A percentile compares a stretch with the other conserved stretches of the same genome.
These are phyloP conservation scores for Emericellopsis terricola DNA, from an alignment of 495 filamentous ascomycete genomes.

Conservation along the genomic window DNA sequence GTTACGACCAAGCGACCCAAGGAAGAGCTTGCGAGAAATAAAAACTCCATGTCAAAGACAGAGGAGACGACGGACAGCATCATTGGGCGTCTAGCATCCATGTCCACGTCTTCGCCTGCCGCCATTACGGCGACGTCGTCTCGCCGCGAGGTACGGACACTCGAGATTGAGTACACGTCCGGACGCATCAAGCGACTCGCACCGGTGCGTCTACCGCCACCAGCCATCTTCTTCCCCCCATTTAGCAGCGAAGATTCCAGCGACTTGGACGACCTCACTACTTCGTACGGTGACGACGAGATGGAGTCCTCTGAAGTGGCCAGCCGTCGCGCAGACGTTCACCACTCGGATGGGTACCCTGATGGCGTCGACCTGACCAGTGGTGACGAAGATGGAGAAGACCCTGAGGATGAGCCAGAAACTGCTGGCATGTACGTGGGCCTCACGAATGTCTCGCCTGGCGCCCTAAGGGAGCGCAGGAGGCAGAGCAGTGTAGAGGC, in stretches of 20 bases:
- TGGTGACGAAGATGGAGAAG: constrained; percentile 10
- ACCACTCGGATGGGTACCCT: constrained; percentile 9
- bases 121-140: constrained; percentile 1
- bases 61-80: constrained; percentile 17
- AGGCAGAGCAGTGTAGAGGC: not conserved
- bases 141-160: not conserved
- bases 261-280: constrained; percentile 14
- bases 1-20: constrained; percentile 30
- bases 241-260: constrained; percentile 13
- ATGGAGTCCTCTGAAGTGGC: constrained; percentile 7
- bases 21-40: too few relatives aligned
- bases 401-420: constrained; percentile 5
- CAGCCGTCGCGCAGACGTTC: constrained; percentile 13
- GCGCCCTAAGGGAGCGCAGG: constrained; percentile 3
- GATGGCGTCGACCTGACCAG: constrained; percentile 5
- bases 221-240: constrained; percentile 19
- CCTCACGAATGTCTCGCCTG: not conserved
- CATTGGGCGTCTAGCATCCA: constrained; percentile 14
- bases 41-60: too few relatives aligned
- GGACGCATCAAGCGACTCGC: constrained; percentile 12
- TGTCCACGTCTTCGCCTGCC: constrained; percentile 17
- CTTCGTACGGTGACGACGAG: constrained; percentile 11
- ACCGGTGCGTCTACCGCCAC: constrained; percentile 24
- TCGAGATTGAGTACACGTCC: constrained; percentile 20
- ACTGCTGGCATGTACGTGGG: not conserved